Conservation (phyloP, 2,329 filamentous ascomycete genomes). For the Pseudopithomyces chartarum region DNA sequence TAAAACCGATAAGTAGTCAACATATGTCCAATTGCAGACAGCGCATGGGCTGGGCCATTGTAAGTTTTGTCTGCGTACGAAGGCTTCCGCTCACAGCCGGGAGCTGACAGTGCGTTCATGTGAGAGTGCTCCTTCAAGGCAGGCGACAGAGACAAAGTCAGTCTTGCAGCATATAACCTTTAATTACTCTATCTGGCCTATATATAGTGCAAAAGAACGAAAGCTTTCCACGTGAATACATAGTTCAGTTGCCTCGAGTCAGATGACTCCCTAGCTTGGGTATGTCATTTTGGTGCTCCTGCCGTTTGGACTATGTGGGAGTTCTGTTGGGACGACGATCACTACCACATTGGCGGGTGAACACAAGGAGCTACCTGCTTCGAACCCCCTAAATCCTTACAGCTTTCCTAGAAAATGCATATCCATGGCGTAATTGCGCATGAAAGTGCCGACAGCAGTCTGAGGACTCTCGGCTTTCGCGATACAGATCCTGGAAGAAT, state of each 20-base stretch:
- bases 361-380: neutral
- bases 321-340: neutral
- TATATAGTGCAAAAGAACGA: no score
- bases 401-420: neutral
- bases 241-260: neutral
- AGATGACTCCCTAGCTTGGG: neutral
- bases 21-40: neutral
- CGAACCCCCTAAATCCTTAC: neutral
- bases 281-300: neutral
- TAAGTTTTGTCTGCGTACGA: neutral
- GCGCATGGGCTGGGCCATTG: neutral
- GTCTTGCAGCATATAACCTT: no score
- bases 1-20: neutral
- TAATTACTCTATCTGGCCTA: no score
- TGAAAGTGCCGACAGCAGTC: no score
- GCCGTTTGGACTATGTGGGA: neutral
- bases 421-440: no score
- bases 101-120: neutral
- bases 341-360: neutral
- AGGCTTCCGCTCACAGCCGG: neutral
- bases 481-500: no score
- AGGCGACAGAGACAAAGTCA: neutral
- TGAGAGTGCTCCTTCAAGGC: no score
- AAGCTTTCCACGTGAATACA: neutral
- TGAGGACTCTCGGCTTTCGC: no score